Evolutionary conservation across 768 basidiomycete genomes (phyloP).

Genomic region (Leccinum longicurvipes): DNA sequence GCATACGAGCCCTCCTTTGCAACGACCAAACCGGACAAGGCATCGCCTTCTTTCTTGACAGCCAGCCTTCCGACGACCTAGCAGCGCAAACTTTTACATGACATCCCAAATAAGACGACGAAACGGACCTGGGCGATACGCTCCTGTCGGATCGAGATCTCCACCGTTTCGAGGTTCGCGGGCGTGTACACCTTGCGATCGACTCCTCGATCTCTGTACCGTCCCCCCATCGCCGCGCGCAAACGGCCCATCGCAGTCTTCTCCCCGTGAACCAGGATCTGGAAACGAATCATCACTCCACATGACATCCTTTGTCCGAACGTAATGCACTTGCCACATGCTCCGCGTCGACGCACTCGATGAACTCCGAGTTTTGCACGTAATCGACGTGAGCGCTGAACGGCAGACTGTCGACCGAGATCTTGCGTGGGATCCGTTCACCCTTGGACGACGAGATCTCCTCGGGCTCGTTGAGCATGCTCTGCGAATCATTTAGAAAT

Average conservation of each 20-base stretch:
- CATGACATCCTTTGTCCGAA: not conserved
- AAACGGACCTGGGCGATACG: conserved; percentile 79
- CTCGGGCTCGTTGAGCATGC: conserved; percentile 89
- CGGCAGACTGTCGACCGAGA: conserved; percentile 92
- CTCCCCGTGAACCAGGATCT: conserved; percentile 95
- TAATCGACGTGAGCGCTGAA: conserved; percentile 98
- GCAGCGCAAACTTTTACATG: not conserved
- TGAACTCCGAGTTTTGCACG: conserved; percentile 93
- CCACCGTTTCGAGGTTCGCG: conserved; percentile 81
- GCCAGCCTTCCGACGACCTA: conserved; percentile 90
- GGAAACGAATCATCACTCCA: not conserved
- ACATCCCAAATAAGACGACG: not conserved
- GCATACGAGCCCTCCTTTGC: conserved; percentile 94
- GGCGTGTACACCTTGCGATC: conserved; percentile 95
- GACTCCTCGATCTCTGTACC: conserved; percentile 82
- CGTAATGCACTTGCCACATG: conserved; percentile 63
- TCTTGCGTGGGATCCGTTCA: conserved; percentile 72
- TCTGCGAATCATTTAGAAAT: conserved; percentile 44
- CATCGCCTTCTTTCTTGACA: conserved; percentile 61
- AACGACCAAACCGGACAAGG: conserved; percentile 81
- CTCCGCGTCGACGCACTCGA: conserved; percentile 85
- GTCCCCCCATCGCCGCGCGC: conserved; percentile 74
- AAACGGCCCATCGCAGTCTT: conserved; percentile 88
- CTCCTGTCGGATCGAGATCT: conserved; percentile 83
- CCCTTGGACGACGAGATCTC: conserved; percentile 79